Percentiles rank a stretch among this genome's conserved stretches.
These are phyloP conservation scores for Gracilaria domingensis DNA, from an alignment of 23 red algal species.

Conservation along the genomic window DNA sequence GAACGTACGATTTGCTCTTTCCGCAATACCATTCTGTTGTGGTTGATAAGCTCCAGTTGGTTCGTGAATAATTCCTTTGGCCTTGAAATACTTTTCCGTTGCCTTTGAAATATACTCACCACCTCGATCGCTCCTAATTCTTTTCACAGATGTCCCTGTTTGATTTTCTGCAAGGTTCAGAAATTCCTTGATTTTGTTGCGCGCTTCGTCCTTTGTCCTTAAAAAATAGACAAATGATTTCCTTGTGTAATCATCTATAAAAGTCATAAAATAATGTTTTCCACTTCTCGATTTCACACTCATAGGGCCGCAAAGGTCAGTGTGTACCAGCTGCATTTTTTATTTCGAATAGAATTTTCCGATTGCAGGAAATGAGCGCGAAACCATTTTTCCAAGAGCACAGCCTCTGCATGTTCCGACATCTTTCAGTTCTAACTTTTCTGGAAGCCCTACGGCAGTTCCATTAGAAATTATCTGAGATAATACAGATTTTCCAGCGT, in stretches of 20 bases:
- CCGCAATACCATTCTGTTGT: too few relatives aligned
- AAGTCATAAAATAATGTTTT: neutral
- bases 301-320: too few relatives aligned
- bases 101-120: too few relatives aligned
- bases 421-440: too few relatives aligned
- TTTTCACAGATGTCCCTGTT: too few relatives aligned
- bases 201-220: too few relatives aligned
- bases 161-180: too few relatives aligned
- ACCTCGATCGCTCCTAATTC: too few relatives aligned
- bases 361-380: neutral
- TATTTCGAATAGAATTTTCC: neutral
- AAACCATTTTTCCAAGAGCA: neutral
- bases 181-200: too few relatives aligned
- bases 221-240: conserved; percentile 17
- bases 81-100: neutral
- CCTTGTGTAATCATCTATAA: neutral
- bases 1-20: neutral
- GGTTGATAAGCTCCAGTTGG: neutral
- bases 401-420: too few relatives aligned
- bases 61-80: neutral
- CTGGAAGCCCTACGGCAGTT: neutral
- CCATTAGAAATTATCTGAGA: neutral
- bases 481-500: conserved; percentile 5
- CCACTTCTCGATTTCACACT: neutral
- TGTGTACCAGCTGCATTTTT: too few relatives aligned